These are phyloP conservation scores for Prunus yedoensis DNA, from an alignment of 331 rosid species.

Conservation along the genomic window DNA sequence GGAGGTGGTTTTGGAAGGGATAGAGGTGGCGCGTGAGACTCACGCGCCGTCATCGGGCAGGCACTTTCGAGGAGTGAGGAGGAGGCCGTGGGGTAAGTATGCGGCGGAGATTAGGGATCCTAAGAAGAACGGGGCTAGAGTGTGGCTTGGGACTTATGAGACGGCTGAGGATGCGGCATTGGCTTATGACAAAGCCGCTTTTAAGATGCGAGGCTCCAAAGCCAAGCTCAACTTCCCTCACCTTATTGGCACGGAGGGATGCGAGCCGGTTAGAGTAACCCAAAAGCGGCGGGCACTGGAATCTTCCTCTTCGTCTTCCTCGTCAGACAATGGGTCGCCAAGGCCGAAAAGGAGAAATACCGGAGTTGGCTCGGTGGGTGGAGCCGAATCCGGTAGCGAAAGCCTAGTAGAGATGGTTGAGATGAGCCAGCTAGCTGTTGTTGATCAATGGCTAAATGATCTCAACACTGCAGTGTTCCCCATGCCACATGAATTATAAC, in stretches of 20 bases:
- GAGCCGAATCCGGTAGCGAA: neutral
- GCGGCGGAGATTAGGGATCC: conserved; percentile 58
- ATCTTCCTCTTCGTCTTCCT: neutral
- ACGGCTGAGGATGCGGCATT: conserved; percentile 48
- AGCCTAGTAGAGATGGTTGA: neutral
- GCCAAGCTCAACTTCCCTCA: conserved; percentile 61
- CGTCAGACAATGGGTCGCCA: conserved; percentile 3
- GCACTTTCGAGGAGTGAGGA: conserved; percentile 52
- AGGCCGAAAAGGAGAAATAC: neutral
- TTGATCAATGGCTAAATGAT: conserved; percentile 5
- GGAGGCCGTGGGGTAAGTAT: conserved; percentile 66
- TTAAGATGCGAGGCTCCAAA: conserved; percentile 54
- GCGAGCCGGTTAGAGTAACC: neutral
- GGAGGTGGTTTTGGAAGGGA: neutral
- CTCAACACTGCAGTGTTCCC: neutral
- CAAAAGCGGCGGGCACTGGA: conserved; percentile 12
- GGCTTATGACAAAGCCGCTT: conserved; percentile 59
- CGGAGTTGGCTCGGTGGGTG: neutral
- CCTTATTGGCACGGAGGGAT: conserved; percentile 23
- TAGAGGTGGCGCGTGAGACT: neutral
- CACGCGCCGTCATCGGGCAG: neutral
- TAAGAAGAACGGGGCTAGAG: conserved; percentile 37
- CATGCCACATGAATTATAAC: neutral
- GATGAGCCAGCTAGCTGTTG: conserved; percentile 10
- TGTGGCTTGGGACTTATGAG: conserved; percentile 62